Evolutionary conservation across 352 stramenopile species (phyloP).

Genomic region (Phytophthora agathidicida): DNA sequence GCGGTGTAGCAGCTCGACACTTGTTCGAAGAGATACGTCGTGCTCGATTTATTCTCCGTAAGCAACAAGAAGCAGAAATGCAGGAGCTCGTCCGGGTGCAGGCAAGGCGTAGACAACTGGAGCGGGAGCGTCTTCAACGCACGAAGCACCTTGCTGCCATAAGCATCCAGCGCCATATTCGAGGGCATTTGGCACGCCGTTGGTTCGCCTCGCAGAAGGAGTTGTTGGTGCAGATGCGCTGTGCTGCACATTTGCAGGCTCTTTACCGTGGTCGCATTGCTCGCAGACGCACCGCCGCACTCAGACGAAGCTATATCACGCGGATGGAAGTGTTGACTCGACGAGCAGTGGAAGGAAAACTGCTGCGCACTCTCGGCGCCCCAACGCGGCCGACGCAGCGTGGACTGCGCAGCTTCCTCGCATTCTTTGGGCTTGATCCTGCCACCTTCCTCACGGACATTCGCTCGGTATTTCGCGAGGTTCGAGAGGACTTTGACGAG

Average conservation of each 20-base stretch:
- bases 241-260: slow-evolving; percentile 61
- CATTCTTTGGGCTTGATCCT: slow-evolving; percentile 79
- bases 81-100: slow-evolving; percentile 70
- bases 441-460: slow-evolving; percentile 79
- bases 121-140: slow-evolving; percentile 55
- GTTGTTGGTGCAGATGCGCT: slow-evolving; percentile 53
- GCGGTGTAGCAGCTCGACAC: slow-evolving; percentile 66
- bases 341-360: slow-evolving; percentile 63
- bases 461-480: slow-evolving; percentile 62
- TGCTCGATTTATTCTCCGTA: slow-evolving; percentile 57
- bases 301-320: slow-evolving; percentile 74
- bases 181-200: slow-evolving; percentile 57
- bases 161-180: slow-evolving; percentile 75
- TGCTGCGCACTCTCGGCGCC: slow-evolving; percentile 63
- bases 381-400: slow-evolving; percentile 64
- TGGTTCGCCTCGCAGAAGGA: slow-evolving; percentile 67
- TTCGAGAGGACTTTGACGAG: slow-evolving; percentile 71
- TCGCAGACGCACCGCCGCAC: slow-evolving; percentile 60
- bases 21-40: slow-evolving; percentile 69
- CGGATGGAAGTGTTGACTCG: slow-evolving; percentile 77
- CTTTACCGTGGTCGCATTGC: slow-evolving; percentile 78
- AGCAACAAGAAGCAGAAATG: slow-evolving; percentile 70
- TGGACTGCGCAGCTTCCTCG: slow-evolving; percentile 67
- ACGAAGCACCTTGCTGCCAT: slow-evolving; percentile 54
- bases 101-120: slow-evolving; percentile 51